Evolutionary conservation across 306 rosid genomes (phyloP).

Genomic region (Dryas drummondii): DNA sequence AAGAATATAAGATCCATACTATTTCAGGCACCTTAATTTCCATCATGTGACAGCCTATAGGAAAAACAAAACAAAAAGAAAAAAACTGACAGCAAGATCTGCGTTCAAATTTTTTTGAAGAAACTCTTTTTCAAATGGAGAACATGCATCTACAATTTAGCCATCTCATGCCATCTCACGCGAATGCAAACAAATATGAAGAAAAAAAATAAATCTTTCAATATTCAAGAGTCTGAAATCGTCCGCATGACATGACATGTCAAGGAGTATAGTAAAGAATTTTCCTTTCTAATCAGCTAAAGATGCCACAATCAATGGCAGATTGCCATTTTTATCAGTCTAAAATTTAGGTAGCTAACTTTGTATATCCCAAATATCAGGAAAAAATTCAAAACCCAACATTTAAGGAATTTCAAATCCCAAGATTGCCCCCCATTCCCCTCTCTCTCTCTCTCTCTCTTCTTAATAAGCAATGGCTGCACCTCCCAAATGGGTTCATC

Average conservation of each 20-base stretch:
- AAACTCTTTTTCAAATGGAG: too few relatives aligned
- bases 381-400: constrained; percentile 17
- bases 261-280: too few relatives aligned
- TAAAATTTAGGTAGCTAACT: background rate
- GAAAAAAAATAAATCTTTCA: background rate
- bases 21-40: background rate
- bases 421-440: constrained; percentile 20
- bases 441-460: background rate
- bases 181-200: background rate
- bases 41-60: background rate
- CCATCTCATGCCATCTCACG: too few relatives aligned
- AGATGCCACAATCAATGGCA: background rate
- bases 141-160: too few relatives aligned
- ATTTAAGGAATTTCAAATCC: constrained; percentile 41
- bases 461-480: constrained; percentile 23
- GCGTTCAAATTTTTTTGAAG: background rate
- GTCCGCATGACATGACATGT: too few relatives aligned
- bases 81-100: constrained; percentile 1
- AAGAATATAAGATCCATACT: background rate
- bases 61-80: too few relatives aligned
- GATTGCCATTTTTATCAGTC: background rate
- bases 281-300: background rate
- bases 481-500: constrained; percentile 27
- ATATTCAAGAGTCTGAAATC: too few relatives aligned
- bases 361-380: constrained; percentile 26